phyloP scores from a whole-genome alignment of 2,329 filamentous ascomycete species.

The Atkinsonella hypoxylon region DNA sequence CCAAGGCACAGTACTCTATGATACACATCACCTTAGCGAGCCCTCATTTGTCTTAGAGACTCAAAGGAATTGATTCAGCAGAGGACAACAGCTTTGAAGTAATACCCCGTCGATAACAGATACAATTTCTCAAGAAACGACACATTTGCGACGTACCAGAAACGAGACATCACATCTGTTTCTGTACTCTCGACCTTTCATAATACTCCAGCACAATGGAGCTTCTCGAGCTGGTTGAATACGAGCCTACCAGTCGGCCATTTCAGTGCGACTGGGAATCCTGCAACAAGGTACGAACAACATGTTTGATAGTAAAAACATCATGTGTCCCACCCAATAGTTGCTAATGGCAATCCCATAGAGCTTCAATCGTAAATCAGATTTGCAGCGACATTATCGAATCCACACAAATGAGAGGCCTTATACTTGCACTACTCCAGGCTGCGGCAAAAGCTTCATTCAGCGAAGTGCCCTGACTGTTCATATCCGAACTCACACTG shows the following conservation, averaged over 20 bases:
- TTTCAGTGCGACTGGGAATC: constrained; percentile 53
- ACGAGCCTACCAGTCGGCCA: constrained; percentile 49
- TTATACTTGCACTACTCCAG: constrained; percentile 46
- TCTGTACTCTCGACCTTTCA: too few species aligned
- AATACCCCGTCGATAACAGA: too few species aligned
- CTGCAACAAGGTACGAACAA: constrained; percentile 44
- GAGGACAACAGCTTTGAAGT: too few species aligned
- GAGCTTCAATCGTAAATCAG: constrained; percentile 64
- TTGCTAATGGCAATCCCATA: constrained; percentile 16
- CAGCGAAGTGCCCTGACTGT: constrained; percentile 59
- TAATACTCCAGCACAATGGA: constrained; percentile 45
- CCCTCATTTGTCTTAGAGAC: too few species aligned
- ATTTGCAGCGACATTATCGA: constrained; percentile 56
- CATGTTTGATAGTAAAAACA: too few species aligned
- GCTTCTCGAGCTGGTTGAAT: constrained; percentile 52
- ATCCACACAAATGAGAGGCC: constrained; percentile 63
- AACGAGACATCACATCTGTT: too few species aligned
- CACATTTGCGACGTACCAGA: too few species aligned
- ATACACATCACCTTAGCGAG: too few species aligned
- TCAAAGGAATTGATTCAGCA: too few species aligned
- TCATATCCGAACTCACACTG: constrained; percentile 58
- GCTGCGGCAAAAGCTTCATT: constrained; percentile 60
- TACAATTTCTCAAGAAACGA: too few species aligned
- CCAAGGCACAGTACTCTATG: not conserved
- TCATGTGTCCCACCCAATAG: not conserved